These are phyloP conservation scores for Hypoxylon fragiforme DNA, from an alignment of 495 filamentous ascomycete species.

Conservation along the genomic window DNA sequence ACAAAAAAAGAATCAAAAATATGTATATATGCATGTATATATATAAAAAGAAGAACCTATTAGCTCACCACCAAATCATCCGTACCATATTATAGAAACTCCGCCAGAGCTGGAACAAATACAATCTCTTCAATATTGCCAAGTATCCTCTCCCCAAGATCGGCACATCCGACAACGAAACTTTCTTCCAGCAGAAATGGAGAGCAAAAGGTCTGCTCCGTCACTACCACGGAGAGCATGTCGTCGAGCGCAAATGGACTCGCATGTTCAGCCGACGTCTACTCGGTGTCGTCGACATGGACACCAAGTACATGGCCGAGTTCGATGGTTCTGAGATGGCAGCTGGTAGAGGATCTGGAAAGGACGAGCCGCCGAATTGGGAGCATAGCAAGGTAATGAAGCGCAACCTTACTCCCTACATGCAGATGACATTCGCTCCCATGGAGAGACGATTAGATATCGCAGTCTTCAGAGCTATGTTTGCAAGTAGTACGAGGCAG, in stretches of 20 bases:
- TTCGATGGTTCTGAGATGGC: conserved; percentile 80
- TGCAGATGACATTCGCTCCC: conserved; percentile 90
- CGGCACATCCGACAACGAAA: conserved; percentile 44
- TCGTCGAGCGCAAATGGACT: conserved; percentile 86
- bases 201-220: conserved; percentile 77
- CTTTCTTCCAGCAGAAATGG: conserved; percentile 99
- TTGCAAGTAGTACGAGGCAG: conserved; percentile 92
- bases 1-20: no score
- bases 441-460: conserved; percentile 89
- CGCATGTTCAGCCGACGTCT: conserved; percentile 84
- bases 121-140: conserved; percentile 88
- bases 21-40: no score
- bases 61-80: no score
- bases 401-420: conserved; percentile 67
- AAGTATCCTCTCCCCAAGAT: conserved; percentile 42
- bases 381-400: not conserved
- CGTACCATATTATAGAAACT: conserved; percentile 60
- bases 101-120: conserved; percentile 96
- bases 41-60: no score
- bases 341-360: conserved; percentile 78
- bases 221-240: conserved; percentile 90
- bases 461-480: conserved; percentile 87
- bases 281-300: conserved; percentile 82
- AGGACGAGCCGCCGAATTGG: conserved; percentile 37
- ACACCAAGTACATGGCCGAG: conserved; percentile 70